These are phyloP conservation scores for Solanum hybrid DNA, from an alignment of 305 asterid species.

Conservation along the genomic window DNA sequence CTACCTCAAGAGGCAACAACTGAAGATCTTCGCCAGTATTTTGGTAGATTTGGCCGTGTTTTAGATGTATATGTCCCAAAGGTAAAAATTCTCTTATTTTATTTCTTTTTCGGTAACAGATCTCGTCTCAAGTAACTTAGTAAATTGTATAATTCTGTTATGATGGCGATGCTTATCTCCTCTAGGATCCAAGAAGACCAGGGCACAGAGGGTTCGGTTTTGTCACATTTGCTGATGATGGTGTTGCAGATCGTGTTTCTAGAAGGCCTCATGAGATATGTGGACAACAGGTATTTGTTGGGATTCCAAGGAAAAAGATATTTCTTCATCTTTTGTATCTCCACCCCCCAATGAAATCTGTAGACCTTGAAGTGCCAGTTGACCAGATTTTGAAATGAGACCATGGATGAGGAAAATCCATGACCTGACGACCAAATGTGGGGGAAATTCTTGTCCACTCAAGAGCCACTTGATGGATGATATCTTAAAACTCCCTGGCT, in stretches of 20 bases:
- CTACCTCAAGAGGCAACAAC: conserved; percentile 96
- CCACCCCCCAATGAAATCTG: not conserved
- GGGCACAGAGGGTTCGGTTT: conserved; percentile 99
- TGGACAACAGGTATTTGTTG: conserved; percentile 74
- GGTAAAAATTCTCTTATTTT: conserved; percentile 31
- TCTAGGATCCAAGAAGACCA: conserved; percentile 89
- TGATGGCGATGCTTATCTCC: conserved; percentile 9
- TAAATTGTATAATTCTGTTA: not conserved
- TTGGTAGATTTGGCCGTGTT: conserved; percentile 92
- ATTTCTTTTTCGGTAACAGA: not conserved
- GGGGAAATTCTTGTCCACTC: not conserved
- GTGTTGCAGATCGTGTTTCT: conserved; percentile 97
- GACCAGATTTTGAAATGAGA: not conserved
- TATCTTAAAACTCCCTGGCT: not conserved
- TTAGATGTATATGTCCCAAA: conserved; percentile 92
- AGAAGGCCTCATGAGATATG: conserved; percentile 93
- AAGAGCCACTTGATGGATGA: not conserved
- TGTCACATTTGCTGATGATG: conserved; percentile 93
- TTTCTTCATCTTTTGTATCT: not conserved
- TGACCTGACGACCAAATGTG: not conserved
- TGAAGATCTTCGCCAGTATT: conserved; percentile 90
- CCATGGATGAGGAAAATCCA: not conserved
- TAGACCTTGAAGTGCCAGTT: not conserved
- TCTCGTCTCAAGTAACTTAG: not conserved
- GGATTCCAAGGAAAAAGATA: not conserved